Evolutionary conservation across 257 asterid species (phyloP), one percentile per base, ranked within the genome.

Genomic region (Echites panduratus): DNA sequence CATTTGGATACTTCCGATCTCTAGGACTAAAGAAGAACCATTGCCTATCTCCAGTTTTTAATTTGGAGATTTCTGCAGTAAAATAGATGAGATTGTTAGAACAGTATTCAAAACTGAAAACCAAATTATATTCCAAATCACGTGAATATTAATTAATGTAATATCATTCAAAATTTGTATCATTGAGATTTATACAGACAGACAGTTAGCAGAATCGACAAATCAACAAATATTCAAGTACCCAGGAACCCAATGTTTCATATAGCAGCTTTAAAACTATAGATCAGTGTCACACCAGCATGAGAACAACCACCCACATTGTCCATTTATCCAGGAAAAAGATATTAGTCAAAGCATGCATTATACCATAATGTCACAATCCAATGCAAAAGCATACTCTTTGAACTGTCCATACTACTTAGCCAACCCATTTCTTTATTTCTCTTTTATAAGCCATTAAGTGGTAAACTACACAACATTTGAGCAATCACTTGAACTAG

Each of bases 1-100:
- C 97, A 70, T 95, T 90, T 12, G 98, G 98, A 79, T 95, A 95
- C 76, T 85, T 95, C 71, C 98, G 73, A 59, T 92, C 97, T 76
- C 96, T 84, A 10, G 98, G 98, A 69, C 93, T 89, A 19, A 86
- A 95, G 83, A 95, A 95, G 87, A 88, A 92, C 99, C 99, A 95
- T 38, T 85, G 96, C 71, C 98, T 82, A 72, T 95, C 98, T 7
- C 99, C 98, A 26, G 96, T 86, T 79, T 86, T 88, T 76, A 92
- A 75, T 79, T 85, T 92, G 9, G 98, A 89, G 71, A 90, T 66
- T 70, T 86, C 99, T 95, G 90, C 85, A 87, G 71, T 78, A 58
- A 64, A 75, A 19, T 14, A 32, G 2, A 13, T 68, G 29, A 47
- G 66, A 26, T 66, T 71, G 81, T 77, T 73, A 78, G 77, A 41